Percentiles rank a stretch among this genome's conserved stretches.
These are phyloP conservation scores for Coccomyxa sp. DNA, from an alignment of 139 green algal genomes.

Conservation along the genomic window DNA sequence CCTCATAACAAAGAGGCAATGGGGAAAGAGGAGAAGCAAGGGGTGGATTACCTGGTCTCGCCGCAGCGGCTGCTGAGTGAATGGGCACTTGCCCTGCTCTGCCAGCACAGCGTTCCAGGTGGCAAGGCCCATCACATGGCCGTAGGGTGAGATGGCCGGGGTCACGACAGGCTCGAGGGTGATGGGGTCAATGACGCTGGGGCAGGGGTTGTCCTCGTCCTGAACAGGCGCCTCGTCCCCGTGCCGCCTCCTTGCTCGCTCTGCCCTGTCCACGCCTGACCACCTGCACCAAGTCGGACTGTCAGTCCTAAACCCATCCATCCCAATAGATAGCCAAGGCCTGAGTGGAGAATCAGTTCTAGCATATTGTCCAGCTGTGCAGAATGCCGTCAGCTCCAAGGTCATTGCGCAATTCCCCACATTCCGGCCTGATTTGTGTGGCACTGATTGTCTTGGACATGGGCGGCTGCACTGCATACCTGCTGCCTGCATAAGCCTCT, in stretches of 20 bases:
- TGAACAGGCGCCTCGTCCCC: constrained; percentile 2
- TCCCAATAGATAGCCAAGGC: too few relatives aligned
- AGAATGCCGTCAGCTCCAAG: too few relatives aligned
- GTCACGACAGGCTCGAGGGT: constrained; percentile 29
- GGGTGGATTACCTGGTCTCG: background rate
- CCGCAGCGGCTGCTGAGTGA: constrained; percentile 60
- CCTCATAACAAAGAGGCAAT: background rate
- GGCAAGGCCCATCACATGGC: constrained; percentile 76
- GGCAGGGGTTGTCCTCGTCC: constrained; percentile 17
- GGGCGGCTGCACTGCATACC: constrained; percentile 2
- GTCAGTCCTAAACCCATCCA: too few relatives aligned
- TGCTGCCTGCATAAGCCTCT: constrained; percentile 25
- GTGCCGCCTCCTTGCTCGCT: constrained; percentile 68
- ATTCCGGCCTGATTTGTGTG: too few relatives aligned
- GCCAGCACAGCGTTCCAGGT: constrained; percentile 68
- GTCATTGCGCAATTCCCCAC: too few relatives aligned
- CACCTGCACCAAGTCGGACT: too few relatives aligned
- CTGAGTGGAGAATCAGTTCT: too few relatives aligned
- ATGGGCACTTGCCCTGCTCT: constrained; percentile 63
- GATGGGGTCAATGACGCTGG: constrained; percentile 32
- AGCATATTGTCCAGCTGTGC: too few relatives aligned
- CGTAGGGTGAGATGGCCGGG: constrained; percentile 39
- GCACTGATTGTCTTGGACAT: too few relatives aligned
- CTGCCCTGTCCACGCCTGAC: constrained; percentile 55
- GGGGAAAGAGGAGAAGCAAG: background rate